These are phyloP conservation scores for Haplographium delicatum DNA, from an alignment of 495 filamentous ascomycete species.

Conservation along the genomic window DNA sequence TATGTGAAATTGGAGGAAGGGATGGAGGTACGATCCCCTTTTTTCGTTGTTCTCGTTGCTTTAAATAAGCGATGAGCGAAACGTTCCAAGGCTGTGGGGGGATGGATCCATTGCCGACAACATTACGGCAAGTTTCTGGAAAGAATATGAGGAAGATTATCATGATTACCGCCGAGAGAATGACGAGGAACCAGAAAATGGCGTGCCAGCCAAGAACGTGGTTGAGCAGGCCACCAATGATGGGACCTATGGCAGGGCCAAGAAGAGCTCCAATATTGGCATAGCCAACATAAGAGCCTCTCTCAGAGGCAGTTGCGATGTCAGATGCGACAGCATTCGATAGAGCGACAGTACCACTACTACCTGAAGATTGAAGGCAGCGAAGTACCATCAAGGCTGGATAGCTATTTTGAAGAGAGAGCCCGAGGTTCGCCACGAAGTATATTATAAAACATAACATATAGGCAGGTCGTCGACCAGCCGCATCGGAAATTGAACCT, in stretches of 20 bases:
- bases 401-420: not conserved
- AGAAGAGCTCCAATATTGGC: not conserved
- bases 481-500: not conserved
- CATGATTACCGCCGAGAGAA: not conserved
- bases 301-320: not conserved
- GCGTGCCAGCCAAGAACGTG: not conserved
- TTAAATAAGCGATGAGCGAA: slow-evolving; percentile 26
- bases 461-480: not conserved
- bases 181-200: slow-evolving; percentile 1
- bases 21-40: not conserved
- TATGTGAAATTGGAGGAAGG: slow-evolving; percentile 10
- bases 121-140: slow-evolving; percentile 53
- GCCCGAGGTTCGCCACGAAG: not conserved
- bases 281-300: not conserved
- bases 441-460: not conserved
- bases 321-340: not conserved
- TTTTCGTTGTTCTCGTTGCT: slow-evolving; percentile 30
- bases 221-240: not conserved
- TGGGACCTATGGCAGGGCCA: not conserved
- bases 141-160: not conserved
- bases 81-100: slow-evolving; percentile 45
- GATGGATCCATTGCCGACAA: slow-evolving; percentile 64
- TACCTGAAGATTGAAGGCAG: not conserved
- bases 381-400: not conserved
- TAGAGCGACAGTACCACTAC: not conserved